phyloP scores from a whole-genome alignment of 2,329 filamentous ascomycete genomes.

The Boeremia lycopersici region DNA sequence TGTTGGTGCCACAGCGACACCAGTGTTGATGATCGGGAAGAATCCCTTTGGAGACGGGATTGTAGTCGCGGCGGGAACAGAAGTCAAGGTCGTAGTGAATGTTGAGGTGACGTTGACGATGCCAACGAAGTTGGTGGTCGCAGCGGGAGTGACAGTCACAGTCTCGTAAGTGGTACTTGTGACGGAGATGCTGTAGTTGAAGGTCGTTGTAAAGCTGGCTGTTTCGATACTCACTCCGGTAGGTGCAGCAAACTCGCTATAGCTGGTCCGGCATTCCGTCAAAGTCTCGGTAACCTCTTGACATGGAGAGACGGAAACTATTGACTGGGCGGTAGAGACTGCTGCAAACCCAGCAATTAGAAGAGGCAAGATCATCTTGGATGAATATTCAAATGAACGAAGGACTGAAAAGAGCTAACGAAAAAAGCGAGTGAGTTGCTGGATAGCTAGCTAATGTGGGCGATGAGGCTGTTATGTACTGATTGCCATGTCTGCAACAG shows the following conservation, averaged over 20 bases:
- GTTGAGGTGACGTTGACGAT: slow-evolving; percentile 24
- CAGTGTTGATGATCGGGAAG: slow-evolving; percentile 18
- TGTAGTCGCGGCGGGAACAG: slow-evolving; percentile 19
- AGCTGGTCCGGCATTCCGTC: slow-evolving; percentile 22
- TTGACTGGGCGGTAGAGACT: slow-evolving; percentile 20
- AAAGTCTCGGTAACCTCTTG: slow-evolving; percentile 17
- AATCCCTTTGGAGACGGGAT: slow-evolving; percentile 24
- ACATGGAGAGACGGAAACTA: slow-evolving; percentile 18
- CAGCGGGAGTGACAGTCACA: slow-evolving; percentile 25
- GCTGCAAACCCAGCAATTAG: slow-evolving; percentile 27
- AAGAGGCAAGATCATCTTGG: slow-evolving; percentile 25
- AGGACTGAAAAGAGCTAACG: slow-evolving; percentile 14
- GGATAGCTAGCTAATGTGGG: slow-evolving; percentile 13
- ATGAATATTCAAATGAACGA: slow-evolving; percentile 8
- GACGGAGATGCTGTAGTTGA: slow-evolving; percentile 16
- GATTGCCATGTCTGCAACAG: neutral
- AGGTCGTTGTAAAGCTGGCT: slow-evolving; percentile 17
- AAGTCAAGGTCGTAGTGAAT: slow-evolving; percentile 17
- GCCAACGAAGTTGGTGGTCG: slow-evolving; percentile 25
- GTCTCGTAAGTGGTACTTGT: slow-evolving; percentile 20
- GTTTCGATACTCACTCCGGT: slow-evolving; percentile 19
- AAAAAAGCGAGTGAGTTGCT: slow-evolving; percentile 28
- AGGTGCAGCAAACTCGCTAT: slow-evolving; percentile 19
- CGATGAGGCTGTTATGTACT: slow-evolving; percentile 2
- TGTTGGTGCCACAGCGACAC: neutral